Base-by-base conservation (phyloP, 169 alveolate genomes). In the Besnoitia besnoiti region DNA sequence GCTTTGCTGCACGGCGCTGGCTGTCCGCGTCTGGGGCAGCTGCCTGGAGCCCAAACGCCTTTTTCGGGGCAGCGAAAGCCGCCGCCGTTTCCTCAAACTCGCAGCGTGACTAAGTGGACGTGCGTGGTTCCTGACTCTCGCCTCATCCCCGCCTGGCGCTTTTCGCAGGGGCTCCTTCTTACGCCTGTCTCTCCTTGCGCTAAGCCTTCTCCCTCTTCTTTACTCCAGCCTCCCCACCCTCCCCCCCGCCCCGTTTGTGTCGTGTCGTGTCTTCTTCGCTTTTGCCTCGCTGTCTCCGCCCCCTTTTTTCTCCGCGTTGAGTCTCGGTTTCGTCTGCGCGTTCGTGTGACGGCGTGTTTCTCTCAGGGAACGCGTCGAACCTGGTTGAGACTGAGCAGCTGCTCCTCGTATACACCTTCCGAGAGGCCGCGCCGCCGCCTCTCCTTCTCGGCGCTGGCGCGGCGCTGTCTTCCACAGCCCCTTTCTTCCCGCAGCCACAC, bases 351-450 rank as follows among this genome's bases (percentile, higher is more conserved):
- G 16, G 40, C 16, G 4, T 1, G 0, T 2, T 47, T 0, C 16
- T 44, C 51, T 61, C 82, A 50, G 96, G 96, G 0, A 47, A 90
- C 55, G 95, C 91, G 50, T 92, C 98, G 3, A 98, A 98, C 94
- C 96, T 96, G 87, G 99, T 97, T 3, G 99, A 97, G 95, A 96
- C 99, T 27, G 99, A 98, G 94, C 97, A 97, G 95, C 95, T 97
- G 82, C 90, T 90, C 80, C 84, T 90, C 79, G 62, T 35, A 33
- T 59, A 90, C 80, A 10, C 87, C 55, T 35, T 77, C 8, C 61
- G 87, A 0, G 87, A 37, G 0, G 87, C 87, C 59, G 12, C 62
- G 14, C 80, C 89, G 84, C 59, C 50, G 33, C 92, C 59, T 24
- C 80, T 19, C 44, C 59, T 62, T 47, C 39, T 97, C 49, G 73